phyloP scores from a whole-genome alignment of 331 rosid species.

The Malus hybrid region DNA sequence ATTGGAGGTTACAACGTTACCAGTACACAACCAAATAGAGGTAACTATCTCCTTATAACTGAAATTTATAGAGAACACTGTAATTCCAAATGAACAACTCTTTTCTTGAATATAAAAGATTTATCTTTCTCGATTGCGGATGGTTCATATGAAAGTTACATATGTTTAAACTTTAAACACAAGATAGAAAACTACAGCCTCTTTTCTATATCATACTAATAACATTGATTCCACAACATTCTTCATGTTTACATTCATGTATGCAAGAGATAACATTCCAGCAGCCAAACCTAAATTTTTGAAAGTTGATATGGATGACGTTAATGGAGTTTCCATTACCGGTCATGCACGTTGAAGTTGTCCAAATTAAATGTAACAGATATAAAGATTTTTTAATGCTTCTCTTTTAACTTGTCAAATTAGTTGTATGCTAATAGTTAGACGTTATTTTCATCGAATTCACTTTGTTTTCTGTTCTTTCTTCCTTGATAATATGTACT shows the following conservation, averaged over 20 bases:
- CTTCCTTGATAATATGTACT: conserved; percentile 11
- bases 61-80: not conserved
- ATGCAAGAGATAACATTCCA: not conserved
- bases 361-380: not conserved
- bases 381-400: not conserved
- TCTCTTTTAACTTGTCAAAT: not conserved
- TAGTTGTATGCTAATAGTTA: not conserved
- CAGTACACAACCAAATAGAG: conserved; percentile 86
- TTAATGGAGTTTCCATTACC: not conserved
- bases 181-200: not conserved
- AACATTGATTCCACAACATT: not conserved
- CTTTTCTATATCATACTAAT: not conserved
- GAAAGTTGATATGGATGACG: not conserved
- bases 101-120: not conserved
- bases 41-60: conserved; percentile 23
- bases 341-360: not conserved
- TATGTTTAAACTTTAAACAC: not conserved
- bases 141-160: not conserved
- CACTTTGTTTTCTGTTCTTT: not conserved
- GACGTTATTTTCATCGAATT: not conserved
- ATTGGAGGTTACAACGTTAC: conserved; percentile 67
- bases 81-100: not conserved
- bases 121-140: not conserved
- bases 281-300: not conserved
- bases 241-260: not conserved